Evolutionary conservation across 129 eudicot species (phyloP).

Genomic region (Kitagawia praeruptora): DNA sequence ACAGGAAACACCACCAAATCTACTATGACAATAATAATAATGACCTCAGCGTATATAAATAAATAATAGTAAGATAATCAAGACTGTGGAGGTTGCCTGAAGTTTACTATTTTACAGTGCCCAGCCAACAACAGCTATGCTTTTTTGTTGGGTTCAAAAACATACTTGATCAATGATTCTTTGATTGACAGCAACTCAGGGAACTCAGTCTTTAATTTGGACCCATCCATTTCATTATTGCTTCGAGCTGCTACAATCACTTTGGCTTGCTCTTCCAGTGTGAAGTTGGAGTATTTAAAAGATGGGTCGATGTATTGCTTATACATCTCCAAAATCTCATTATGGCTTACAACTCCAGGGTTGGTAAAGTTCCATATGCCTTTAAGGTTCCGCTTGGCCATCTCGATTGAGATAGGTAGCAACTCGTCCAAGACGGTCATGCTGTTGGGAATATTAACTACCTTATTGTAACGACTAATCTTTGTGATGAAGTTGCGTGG

Average conservation of each 20-base stretch:
- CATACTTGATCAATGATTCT: slow-evolving; percentile 86
- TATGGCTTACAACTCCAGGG: slow-evolving; percentile 95
- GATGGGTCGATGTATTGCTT: slow-evolving; percentile 64
- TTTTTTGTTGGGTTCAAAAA: slow-evolving; percentile 86
- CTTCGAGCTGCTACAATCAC: slow-evolving; percentile 87
- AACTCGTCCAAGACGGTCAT: slow-evolving; percentile 96
- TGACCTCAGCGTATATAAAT: background rate
- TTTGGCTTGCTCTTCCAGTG: slow-evolving; percentile 90
- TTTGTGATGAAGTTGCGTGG: slow-evolving; percentile 94
- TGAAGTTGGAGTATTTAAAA: slow-evolving; percentile 70
- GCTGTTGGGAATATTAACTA: slow-evolving; percentile 93
- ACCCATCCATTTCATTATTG: slow-evolving; percentile 84
- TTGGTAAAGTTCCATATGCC: slow-evolving; percentile 95
- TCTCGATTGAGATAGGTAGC: slow-evolving; percentile 86
- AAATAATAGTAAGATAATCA: background rate
- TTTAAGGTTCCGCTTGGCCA: slow-evolving; percentile 87
- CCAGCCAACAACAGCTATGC: background rate
- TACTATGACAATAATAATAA: background rate
- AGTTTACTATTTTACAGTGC: slow-evolving; percentile 1
- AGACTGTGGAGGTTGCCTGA: slow-evolving; percentile 10
- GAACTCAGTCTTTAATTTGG: slow-evolving; percentile 77
- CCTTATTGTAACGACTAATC: slow-evolving; percentile 73
- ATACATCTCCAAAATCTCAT: slow-evolving; percentile 90
- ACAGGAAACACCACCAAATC: background rate
- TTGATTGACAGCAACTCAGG: slow-evolving; percentile 77